These are phyloP conservation scores for Chlorella sp. DNA, from an alignment of 139 green algal species.

Conservation along the genomic window DNA sequence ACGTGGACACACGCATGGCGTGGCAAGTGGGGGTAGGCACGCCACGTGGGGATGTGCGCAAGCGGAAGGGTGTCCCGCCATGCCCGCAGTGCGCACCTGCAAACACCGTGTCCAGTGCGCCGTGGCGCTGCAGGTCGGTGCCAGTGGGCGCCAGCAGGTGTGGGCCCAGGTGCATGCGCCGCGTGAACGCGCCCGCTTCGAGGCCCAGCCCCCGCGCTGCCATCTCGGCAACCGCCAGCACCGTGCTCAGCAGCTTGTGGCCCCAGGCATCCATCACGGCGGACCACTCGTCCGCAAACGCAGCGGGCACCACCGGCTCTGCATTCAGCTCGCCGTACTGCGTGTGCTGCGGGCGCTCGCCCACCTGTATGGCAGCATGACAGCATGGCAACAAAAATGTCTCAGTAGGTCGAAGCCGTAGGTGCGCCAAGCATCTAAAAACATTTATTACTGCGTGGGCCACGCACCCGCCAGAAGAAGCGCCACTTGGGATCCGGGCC, in stretches of 20 bases:
- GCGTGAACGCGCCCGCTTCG: slow-evolving; percentile 60
- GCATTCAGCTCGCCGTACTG: slow-evolving; percentile 82
- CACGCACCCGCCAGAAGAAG: slow-evolving; percentile 88
- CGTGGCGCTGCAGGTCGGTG: slow-evolving; percentile 67
- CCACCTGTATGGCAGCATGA: too few species aligned
- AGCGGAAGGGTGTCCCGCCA: too few species aligned
- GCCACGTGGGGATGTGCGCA: too few species aligned
- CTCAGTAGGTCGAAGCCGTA: too few species aligned
- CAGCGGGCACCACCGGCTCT: slow-evolving; percentile 66
- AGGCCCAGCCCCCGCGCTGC: slow-evolving; percentile 76
- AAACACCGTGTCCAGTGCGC: slow-evolving; percentile 63
- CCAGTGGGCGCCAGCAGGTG: slow-evolving; percentile 94
- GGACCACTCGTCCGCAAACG: slow-evolving; percentile 82
- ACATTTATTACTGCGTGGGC: too few species aligned
- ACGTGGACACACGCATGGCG: too few species aligned
- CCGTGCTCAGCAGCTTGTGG: slow-evolving; percentile 29
- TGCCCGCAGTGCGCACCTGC: slow-evolving; percentile 92
- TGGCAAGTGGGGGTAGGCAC: too few species aligned
- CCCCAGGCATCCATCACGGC: slow-evolving; percentile 87
- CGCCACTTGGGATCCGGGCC: slow-evolving; percentile 87
- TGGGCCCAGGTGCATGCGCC: slow-evolving; percentile 73
- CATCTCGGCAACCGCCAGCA: slow-evolving; percentile 54
- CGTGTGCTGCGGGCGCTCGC: slow-evolving; percentile 5
- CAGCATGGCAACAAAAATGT: too few species aligned
- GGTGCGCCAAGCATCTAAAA: too few species aligned